These are phyloP conservation scores for Nicotiana tomentosiformis DNA, from an alignment of 257 asterid genomes.

Conservation along the genomic window DNA sequence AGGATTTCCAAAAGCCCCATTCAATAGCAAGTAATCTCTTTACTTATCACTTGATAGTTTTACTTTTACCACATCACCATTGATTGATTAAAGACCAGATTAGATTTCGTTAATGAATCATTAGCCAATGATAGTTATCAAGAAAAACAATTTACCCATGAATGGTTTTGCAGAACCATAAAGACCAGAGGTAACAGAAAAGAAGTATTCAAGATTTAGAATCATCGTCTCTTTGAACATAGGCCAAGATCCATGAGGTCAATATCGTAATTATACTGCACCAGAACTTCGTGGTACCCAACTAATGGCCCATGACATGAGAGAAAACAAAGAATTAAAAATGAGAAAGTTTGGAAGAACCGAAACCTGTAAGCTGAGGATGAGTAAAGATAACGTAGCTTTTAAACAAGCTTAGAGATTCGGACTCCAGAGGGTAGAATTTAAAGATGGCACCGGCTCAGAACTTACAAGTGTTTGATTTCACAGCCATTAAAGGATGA, in stretches of 20 bases:
- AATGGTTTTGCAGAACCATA: neutral
- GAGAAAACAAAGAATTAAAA: neutral
- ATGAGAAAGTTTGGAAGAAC: neutral
- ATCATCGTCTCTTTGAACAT: neutral
- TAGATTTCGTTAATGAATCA: neutral
- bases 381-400: neutral
- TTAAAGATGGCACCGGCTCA: neutral
- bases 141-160: neutral
- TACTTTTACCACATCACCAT: neutral
- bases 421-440: neutral
- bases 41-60: neutral
- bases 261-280: neutral
- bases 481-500: neutral
- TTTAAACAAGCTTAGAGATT: neutral
- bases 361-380: neutral
- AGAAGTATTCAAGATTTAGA: neutral
- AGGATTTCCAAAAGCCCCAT: conserved; percentile 4
- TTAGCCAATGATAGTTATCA: neutral
- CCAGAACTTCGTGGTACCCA: neutral
- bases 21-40: neutral
- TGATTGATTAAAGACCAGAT: neutral
- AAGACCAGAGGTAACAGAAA: neutral
- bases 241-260: neutral
- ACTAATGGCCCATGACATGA: neutral
- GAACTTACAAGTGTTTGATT: neutral